Evolutionary conservation across 805 yeast species (phyloP).

Genomic region (Ogataea methanolica): DNA sequence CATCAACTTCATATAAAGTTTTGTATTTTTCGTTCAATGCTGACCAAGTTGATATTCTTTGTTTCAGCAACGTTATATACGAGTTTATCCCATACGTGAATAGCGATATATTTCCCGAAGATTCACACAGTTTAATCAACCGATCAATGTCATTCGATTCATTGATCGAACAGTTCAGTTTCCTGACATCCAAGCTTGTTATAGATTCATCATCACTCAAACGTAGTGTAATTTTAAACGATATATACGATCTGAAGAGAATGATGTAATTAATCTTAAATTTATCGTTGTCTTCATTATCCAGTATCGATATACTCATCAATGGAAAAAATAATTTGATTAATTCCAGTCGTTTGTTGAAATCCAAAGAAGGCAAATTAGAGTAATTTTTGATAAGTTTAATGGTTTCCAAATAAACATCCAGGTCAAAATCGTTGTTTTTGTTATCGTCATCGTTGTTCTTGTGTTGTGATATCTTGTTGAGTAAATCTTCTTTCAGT

Average conservation of each 20-base stretch:
- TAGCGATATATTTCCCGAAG: conserved; percentile 17
- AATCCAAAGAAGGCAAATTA: conserved; percentile 26
- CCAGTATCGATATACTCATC: conserved; percentile 18
- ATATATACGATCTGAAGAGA: conserved; percentile 12
- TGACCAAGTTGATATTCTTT: conserved; percentile 17
- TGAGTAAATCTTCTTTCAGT: not conserved
- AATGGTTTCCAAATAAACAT: conserved; percentile 13
- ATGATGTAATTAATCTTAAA: conserved; percentile 9
- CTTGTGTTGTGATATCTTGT: not conserved
- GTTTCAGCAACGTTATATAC: conserved; percentile 15
- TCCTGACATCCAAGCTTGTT: conserved; percentile 6
- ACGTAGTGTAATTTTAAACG: conserved; percentile 10
- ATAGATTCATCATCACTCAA: conserved; percentile 12
- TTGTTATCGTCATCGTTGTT: not conserved
- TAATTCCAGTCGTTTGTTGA: conserved; percentile 18
- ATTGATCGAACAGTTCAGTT: conserved; percentile 5
- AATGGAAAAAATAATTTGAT: conserved; percentile 24
- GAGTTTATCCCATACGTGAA: conserved; percentile 23
- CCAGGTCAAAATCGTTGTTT: conserved; percentile 11
- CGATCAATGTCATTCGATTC: conserved; percentile 14
- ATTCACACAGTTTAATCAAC: conserved; percentile 8
- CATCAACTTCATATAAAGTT: conserved; percentile 13
- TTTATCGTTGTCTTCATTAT: not conserved
- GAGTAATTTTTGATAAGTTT: conserved; percentile 17
- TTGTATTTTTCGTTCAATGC: conserved; percentile 13